Percentiles rank a stretch among this genome's conserved stretches.
Evolutionary conservation across 78 protist species (phyloP).

Genomic region (Acrasis kona): DNA sequence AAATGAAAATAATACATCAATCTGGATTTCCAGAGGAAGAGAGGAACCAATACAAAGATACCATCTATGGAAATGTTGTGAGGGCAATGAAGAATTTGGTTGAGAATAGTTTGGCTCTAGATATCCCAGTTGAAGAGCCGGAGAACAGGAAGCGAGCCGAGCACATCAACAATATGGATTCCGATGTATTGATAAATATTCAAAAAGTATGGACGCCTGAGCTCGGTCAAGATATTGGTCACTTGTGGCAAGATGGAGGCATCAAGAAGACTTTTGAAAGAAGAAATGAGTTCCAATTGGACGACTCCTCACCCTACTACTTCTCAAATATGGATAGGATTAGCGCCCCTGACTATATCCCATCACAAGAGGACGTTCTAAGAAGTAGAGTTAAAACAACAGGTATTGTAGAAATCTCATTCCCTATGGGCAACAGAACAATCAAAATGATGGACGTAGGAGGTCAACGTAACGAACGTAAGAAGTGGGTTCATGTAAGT

Average conservation of each 20-base stretch:
- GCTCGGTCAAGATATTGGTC: conserved; percentile 28
- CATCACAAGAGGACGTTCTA: conserved; percentile 79
- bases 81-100: conserved; percentile 39
- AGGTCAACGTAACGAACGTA: conserved; percentile 87
- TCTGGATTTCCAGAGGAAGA: conserved; percentile 66
- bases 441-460: conserved; percentile 89
- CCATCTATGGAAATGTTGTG: conserved; percentile 55
- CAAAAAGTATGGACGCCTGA: background rate
- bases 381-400: conserved; percentile 83
- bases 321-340: conserved; percentile 19
- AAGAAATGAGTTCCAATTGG: conserved; percentile 71
- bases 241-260: conserved; percentile 69
- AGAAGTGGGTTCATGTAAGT: conserved; percentile 93
- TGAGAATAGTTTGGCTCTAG: background rate
- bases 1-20: conserved; percentile 73
- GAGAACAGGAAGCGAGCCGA: conserved; percentile 6
- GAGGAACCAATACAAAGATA: conserved; percentile 21
- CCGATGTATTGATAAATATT: background rate
- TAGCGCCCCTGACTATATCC: conserved; percentile 54
- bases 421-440: conserved; percentile 23
- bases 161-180: background rate
- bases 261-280: conserved; percentile 50
- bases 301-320: conserved; percentile 76
- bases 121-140: background rate
- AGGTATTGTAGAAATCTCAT: conserved; percentile 78